Conservation (phyloP, 805 yeast genomes). For the Ogataea neopini region DNA sequence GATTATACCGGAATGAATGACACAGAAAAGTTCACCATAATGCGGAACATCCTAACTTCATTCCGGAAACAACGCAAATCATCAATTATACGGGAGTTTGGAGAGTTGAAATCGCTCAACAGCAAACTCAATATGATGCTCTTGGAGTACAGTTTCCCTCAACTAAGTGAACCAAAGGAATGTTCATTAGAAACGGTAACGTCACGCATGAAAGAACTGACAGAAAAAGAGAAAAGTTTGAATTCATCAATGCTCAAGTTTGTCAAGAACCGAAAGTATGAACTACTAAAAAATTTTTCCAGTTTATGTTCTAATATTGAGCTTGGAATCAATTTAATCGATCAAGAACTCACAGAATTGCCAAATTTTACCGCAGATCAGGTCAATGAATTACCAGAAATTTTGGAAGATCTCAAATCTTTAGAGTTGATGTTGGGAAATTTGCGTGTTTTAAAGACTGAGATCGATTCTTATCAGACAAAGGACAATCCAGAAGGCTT, state of each 20-base stretch:
- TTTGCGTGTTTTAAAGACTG: conserved; percentile 21
- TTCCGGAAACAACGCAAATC: conserved; percentile 16
- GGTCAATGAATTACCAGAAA: conserved; percentile 34
- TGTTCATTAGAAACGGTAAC: conserved; percentile 14
- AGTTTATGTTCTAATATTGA: conserved; percentile 25
- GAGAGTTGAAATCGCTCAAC: conserved; percentile 16
- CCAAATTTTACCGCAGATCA: conserved; percentile 41
- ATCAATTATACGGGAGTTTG: conserved; percentile 18
- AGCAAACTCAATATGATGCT: conserved; percentile 23
- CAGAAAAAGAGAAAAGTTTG: conserved; percentile 33
- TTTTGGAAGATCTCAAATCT: conserved; percentile 39
- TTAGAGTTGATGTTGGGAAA: conserved; percentile 31
- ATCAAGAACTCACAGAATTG: conserved; percentile 18
- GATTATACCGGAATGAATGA: conserved; percentile 1
- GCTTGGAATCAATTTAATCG: conserved; percentile 20
- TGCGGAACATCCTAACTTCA: conserved; percentile 1
- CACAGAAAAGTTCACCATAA: conserved; percentile 6
- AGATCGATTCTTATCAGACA: conserved; percentile 14
- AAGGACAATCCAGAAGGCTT: conserved; percentile 9
- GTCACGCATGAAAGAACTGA: conserved; percentile 2
- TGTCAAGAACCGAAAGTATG: conserved; percentile 33
- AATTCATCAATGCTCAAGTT: conserved; percentile 34
- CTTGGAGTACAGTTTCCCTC: conserved; percentile 20
- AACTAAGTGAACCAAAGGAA: conserved; percentile 20
- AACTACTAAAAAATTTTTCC: conserved; percentile 28